Base-by-base conservation (phyloP, 345 rosid genomes). In the Dipteronia sinensis region DNA sequence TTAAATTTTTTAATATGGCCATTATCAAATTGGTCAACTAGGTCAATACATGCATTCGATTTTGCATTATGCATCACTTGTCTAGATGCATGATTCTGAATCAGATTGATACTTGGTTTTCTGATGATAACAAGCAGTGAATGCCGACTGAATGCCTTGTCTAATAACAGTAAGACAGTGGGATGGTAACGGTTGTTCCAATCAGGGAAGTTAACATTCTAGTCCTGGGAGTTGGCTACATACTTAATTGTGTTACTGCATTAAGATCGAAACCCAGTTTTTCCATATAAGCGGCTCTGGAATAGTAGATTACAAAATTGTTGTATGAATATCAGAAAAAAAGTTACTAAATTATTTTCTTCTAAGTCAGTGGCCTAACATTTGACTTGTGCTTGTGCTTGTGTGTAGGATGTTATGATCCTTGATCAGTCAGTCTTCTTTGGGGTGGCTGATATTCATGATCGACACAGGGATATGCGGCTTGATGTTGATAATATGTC, bases 401-500 rank as follows among this genome's bases (percentile, higher is more conserved):
- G 62, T 72, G 65, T 69, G 64, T 85, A 93, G 98, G 98, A 95
- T 81, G 84, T 90, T 78, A 91, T 93, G 97, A 85, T 93, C 72
- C 89, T 92, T 38, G 92, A 92, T 80, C 99, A 88, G 73, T 88
- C 97, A 10, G 80, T 90, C 46, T 49, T 87, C 72, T 80, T 87
- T 79, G 96, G 97, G 20, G 79, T 79, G 75, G 90, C 92, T 62
- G 93, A 88, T 80, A 73, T 86, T 47, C 90, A 90, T 63, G 99
- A 95, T 81, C 90, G 89, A 72, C 92, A 95, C 71, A 86, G 99
- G 82, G 97, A 93, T 77, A 93, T 95, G 99, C 91, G 98, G 47
- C 98, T 95, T 25, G 98, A 93, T 78, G 98, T 95, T 71, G 99
- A 95, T 85, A 94, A 92, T 84, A 95, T 95, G 99, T 79, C 99